Evolutionary conservation across 805 yeast genomes (phyloP).

Genomic region (Kazachstania taianensis): DNA sequence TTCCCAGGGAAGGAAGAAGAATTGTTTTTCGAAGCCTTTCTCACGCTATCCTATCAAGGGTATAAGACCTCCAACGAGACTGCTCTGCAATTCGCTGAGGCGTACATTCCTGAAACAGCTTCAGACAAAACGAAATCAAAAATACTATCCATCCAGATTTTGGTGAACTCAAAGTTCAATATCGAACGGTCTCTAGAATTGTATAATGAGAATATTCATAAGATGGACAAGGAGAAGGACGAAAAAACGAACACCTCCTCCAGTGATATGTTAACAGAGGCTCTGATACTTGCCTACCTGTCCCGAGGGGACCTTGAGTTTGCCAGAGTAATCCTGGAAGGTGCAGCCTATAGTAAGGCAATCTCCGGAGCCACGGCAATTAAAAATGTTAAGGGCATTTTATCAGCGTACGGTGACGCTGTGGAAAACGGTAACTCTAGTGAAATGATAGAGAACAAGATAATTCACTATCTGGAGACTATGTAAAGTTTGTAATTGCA

Average conservation of each 20-base stretch:
- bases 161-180: constrained; percentile 34
- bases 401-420: constrained; percentile 45
- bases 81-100: constrained; percentile 32
- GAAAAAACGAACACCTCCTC: constrained; percentile 27
- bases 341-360: constrained; percentile 32
- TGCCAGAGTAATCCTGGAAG: constrained; percentile 41
- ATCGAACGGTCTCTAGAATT: constrained; percentile 33
- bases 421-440: constrained; percentile 33
- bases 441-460: constrained; percentile 4
- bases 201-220: constrained; percentile 37
- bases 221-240: constrained; percentile 29
- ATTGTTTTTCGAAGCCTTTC: constrained; percentile 34
- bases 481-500: constrained; percentile 1
- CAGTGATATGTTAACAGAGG: constrained; percentile 37
- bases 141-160: constrained; percentile 33
- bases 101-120: constrained; percentile 22
- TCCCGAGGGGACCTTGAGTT: constrained; percentile 42
- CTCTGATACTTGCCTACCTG: constrained; percentile 36
- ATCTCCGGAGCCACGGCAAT: constrained; percentile 34
- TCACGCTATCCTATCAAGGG: constrained; percentile 34
- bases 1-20: constrained; percentile 33
- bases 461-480: neutral
- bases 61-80: constrained; percentile 26
- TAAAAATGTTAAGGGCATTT: constrained; percentile 32
- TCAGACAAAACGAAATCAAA: constrained; percentile 24